These are phyloP conservation scores for Metschnikowia koreensis DNA, from an alignment of 805 yeast species.

Conservation along the genomic window DNA sequence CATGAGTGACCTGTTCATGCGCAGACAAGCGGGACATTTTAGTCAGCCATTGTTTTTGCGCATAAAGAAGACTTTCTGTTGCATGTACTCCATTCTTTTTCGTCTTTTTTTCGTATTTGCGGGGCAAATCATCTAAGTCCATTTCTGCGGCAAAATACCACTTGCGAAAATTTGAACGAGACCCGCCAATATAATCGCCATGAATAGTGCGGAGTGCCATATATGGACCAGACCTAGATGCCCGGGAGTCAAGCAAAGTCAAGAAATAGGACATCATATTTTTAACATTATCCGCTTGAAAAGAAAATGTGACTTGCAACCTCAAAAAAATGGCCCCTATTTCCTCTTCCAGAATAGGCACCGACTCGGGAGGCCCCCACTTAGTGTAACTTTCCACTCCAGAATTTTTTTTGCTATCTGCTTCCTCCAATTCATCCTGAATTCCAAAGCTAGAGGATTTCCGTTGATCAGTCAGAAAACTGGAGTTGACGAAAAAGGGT, in stretches of 20 bases:
- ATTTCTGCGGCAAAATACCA: constrained; percentile 78
- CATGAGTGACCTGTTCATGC: constrained; percentile 56
- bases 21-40: constrained; percentile 51
- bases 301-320: constrained; percentile 58
- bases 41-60: constrained; percentile 50
- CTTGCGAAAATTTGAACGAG: constrained; percentile 62
- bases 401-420: neutral
- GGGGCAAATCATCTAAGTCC: constrained; percentile 41
- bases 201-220: constrained; percentile 61
- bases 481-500: constrained; percentile 7
- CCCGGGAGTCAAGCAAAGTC: constrained; percentile 24
- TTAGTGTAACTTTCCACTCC: constrained; percentile 40
- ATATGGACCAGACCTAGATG: constrained; percentile 59
- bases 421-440: constrained; percentile 2
- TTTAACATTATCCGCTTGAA: constrained; percentile 61
- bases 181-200: constrained; percentile 74
- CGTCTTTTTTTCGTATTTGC: constrained; percentile 17
- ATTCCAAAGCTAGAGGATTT: neutral
- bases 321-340: constrained; percentile 57
- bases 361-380: constrained; percentile 43
- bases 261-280: constrained; percentile 54
- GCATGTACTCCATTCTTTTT: neutral
- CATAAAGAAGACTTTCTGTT: constrained; percentile 10
- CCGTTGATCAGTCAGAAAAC: constrained; percentile 2
- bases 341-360: constrained; percentile 51